A percentile compares a stretch with the other conserved stretches of the same genome.
Evolutionary conservation across 2,329 filamentous ascomycete species (phyloP).

Genomic region (Alternaria consortialis): DNA sequence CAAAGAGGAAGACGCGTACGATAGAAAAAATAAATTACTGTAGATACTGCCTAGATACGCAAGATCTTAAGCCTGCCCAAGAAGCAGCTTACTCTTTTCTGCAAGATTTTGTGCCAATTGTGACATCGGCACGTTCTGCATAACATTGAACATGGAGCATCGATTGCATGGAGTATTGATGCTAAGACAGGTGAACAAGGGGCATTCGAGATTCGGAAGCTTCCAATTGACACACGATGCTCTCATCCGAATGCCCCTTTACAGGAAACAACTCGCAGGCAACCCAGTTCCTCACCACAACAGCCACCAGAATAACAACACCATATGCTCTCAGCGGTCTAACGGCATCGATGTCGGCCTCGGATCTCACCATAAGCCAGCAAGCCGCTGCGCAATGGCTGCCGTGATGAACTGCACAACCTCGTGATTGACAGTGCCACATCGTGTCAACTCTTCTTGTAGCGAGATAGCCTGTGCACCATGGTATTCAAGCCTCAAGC

Average conservation of each 20-base stretch:
- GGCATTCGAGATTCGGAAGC: too few relatives aligned
- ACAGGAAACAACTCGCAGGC: not conserved
- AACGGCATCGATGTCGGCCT: conserved; percentile 27
- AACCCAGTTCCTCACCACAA: conserved; percentile 29
- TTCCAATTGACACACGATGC: too few relatives aligned
- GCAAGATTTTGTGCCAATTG: conserved; percentile 14
- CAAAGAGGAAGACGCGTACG: not conserved
- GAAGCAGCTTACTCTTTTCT: conserved; percentile 18
- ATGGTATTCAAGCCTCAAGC: conserved; percentile 10
- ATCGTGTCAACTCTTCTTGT: conserved; percentile 11
- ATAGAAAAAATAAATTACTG: not conserved
- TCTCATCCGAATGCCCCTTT: too few relatives aligned
- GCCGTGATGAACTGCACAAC: conserved; percentile 11
- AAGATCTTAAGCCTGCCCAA: not conserved
- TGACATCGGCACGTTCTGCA: conserved; percentile 18
- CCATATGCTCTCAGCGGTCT: conserved; percentile 30
- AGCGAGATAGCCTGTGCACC: conserved; percentile 9
- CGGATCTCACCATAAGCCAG: conserved; percentile 16
- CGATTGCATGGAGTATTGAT: too few relatives aligned
- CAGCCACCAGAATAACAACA: conserved; percentile 31
- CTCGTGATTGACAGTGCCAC: conserved; percentile 8
- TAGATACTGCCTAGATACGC: not conserved
- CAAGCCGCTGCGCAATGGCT: conserved; percentile 14
- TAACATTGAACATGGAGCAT: conserved; percentile 18
- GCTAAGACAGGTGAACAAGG: too few relatives aligned